Evolutionary conservation across 352 stramenopile genomes (phyloP).

Genomic region (Phytopythium aichiense): DNA sequence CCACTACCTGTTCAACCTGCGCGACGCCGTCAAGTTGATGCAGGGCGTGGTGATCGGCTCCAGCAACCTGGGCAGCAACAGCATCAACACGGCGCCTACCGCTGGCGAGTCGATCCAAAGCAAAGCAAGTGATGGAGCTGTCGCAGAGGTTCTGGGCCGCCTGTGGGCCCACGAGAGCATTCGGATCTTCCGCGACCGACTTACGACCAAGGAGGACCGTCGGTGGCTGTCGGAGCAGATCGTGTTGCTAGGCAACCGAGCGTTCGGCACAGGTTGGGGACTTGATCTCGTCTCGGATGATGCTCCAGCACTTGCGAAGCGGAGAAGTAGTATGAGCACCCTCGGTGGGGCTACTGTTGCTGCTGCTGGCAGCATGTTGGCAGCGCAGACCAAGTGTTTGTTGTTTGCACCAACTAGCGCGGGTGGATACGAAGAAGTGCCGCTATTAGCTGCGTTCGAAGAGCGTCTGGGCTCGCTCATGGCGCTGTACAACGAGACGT

Average conservation of each 20-base stretch:
- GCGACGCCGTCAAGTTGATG: slow-evolving; percentile 76
- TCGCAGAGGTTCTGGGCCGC: slow-evolving; percentile 43
- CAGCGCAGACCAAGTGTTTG: slow-evolving; percentile 3
- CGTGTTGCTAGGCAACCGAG: slow-evolving; percentile 50
- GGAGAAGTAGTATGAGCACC: slow-evolving; percentile 1
- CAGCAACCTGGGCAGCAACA: neutral
- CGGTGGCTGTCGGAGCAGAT: slow-evolving; percentile 85
- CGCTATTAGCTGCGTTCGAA: slow-evolving; percentile 46
- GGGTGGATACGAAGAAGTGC: slow-evolving; percentile 5
- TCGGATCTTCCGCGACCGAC: slow-evolving; percentile 91
- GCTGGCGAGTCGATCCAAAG: neutral
- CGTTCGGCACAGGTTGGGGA: slow-evolving; percentile 66
- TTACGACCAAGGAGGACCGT: slow-evolving; percentile 82
- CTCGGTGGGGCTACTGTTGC: neutral
- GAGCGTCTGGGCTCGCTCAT: slow-evolving; percentile 45
- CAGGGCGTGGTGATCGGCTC: slow-evolving; percentile 75
- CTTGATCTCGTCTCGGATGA: slow-evolving; percentile 32
- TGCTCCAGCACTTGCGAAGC: slow-evolving; percentile 2
- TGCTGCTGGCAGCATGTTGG: neutral
- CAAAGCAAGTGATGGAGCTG: slow-evolving; percentile 11
- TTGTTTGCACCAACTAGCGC: slow-evolving; percentile 16
- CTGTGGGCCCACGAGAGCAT: slow-evolving; percentile 91
- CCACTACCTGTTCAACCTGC: slow-evolving; percentile 84
- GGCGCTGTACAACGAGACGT: slow-evolving; percentile 33
- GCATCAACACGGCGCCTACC: neutral